phyloP scores from a whole-genome alignment of 345 rosid species.

The Ceriops zippeliana region DNA sequence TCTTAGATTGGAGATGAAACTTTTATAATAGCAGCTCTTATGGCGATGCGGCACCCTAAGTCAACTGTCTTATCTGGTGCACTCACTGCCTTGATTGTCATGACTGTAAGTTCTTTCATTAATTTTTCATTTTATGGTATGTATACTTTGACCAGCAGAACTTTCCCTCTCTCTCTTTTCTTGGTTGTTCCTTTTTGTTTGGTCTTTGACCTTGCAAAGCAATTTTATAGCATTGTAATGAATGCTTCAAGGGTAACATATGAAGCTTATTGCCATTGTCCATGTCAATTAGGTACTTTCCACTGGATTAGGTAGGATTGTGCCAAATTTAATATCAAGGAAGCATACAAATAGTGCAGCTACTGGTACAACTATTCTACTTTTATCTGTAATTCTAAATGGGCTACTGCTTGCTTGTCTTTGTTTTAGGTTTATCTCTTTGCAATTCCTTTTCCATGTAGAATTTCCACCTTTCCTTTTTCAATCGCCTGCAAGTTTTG shows the following conservation, averaged over 20 bases:
- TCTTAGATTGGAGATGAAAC: constrained; percentile 96
- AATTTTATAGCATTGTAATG: background rate
- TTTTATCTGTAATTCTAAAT: background rate
- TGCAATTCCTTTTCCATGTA: background rate
- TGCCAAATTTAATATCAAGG: constrained; percentile 96
- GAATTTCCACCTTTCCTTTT: background rate
- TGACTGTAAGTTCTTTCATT: constrained; percentile 67
- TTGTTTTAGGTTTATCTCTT: background rate
- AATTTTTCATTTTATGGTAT: background rate
- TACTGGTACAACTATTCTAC: constrained; percentile 46
- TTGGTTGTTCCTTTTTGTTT: background rate
- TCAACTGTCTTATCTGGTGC: constrained; percentile 93
- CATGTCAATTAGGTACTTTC: constrained; percentile 71
- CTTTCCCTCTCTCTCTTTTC: background rate
- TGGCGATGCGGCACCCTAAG: constrained; percentile 99
- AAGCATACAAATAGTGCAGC: constrained; percentile 99
- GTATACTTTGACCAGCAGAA: background rate
- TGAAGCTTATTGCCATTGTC: constrained; percentile 20
- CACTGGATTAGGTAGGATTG: constrained; percentile 98
- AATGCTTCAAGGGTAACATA: constrained; percentile 9
- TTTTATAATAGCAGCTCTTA: constrained; percentile 95
- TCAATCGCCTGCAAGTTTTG: background rate
- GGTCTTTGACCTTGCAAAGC: constrained; percentile 7
- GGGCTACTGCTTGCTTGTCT: background rate
- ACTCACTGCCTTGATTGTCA: constrained; percentile 79